These are phyloP conservation scores for Melocanna baccifera DNA, from an alignment of 176 grass and related monocot species.

Conservation along the genomic window DNA sequence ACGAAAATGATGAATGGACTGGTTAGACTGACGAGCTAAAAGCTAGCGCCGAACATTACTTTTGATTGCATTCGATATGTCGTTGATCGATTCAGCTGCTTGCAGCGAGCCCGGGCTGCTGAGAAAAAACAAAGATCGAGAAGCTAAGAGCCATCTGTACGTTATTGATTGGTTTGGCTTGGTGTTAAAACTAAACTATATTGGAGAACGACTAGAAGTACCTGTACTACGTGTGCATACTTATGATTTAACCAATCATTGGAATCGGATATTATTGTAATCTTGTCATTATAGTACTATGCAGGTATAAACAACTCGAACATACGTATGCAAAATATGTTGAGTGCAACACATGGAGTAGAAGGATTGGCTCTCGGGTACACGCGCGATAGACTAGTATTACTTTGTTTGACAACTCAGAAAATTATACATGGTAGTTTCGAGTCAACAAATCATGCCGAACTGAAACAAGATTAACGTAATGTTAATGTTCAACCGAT, in stretches of 20 bases:
- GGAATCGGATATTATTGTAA: background rate
- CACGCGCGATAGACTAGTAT: background rate
- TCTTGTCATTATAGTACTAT: conserved; percentile 12
- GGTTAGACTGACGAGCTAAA: background rate
- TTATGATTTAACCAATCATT: conserved; percentile 5
- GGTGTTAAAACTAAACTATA: background rate
- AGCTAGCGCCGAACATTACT: background rate
- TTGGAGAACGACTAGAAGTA: background rate
- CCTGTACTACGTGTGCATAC: background rate
- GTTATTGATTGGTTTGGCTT: background rate
- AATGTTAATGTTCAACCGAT: background rate
- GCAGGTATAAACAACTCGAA: background rate
- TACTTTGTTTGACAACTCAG: background rate
- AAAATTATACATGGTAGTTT: background rate
- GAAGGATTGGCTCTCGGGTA: background rate
- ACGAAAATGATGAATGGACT: background rate
- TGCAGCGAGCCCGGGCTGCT: background rate
- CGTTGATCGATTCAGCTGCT: background rate
- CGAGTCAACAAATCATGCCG: background rate
- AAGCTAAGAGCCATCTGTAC: background rate
- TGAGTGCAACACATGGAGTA: conserved; percentile 4
- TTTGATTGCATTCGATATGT: conserved; percentile 15
- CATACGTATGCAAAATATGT: background rate
- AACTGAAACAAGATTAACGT: background rate
- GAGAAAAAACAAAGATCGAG: background rate